Conservation (phyloP, 306 rosid genomes). For the Pyrus bretschneideri region DNA sequence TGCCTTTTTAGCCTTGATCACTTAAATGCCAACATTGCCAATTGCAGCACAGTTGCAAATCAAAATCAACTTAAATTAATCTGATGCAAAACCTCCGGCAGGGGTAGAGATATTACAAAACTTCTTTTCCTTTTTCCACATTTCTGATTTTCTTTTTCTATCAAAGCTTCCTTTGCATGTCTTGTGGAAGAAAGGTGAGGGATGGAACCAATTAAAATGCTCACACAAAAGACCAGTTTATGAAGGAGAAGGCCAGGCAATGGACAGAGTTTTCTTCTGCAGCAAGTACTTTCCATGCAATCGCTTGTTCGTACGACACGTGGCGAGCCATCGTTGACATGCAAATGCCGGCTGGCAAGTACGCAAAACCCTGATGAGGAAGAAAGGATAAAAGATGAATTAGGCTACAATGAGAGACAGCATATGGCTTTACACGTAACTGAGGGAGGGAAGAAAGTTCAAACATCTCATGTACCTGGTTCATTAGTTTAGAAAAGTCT, state of each 20-base stretch:
- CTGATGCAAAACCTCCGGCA: constrained; percentile 37
- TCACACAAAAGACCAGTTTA: constrained; percentile 98
- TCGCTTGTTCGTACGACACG: constrained; percentile 77
- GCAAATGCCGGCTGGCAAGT: constrained; percentile 82
- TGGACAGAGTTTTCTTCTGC: constrained; percentile 68
- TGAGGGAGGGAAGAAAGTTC: neutral
- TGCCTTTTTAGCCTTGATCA: neutral
- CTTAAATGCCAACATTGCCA: neutral
- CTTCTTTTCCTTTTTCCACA: constrained; percentile 17
- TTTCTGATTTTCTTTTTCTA: neutral
- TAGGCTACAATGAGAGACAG: neutral
- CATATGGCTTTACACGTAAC: neutral
- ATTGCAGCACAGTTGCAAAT: constrained; percentile 1
- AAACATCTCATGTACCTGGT: constrained; percentile 40
- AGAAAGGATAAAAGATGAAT: neutral
- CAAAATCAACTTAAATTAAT: constrained; percentile 52
- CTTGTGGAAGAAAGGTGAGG: constrained; percentile 15
- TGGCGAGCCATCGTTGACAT: constrained; percentile 91
- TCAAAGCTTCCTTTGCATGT: constrained; percentile 8
- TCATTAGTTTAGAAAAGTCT: constrained; percentile 85
- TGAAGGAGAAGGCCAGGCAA: constrained; percentile 86
- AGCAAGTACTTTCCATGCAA: constrained; percentile 89
- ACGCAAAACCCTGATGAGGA: constrained; percentile 62
- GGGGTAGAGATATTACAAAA: constrained; percentile 33
- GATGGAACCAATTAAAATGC: constrained; percentile 7